These are phyloP conservation scores for Tetrapisispora fleetii DNA, from an alignment of 805 yeast genomes.

Conservation along the genomic window DNA sequence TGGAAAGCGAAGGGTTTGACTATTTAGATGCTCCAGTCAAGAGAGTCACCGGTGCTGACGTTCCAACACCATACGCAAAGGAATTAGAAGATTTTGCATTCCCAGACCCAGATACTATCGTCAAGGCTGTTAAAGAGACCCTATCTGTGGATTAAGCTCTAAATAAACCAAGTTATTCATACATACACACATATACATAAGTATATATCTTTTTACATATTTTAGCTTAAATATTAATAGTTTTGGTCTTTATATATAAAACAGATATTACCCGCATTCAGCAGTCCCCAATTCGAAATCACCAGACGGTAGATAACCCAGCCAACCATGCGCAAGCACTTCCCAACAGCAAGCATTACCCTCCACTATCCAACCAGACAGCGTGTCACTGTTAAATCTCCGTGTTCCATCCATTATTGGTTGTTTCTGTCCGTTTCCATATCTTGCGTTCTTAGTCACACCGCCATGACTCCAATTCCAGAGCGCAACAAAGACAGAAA, in stretches of 20 bases:
- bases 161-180: neutral
- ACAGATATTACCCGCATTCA: too few species aligned
- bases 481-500: neutral
- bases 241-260: neutral
- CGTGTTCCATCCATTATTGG: too few species aligned
- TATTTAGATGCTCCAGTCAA: slow-evolving; percentile 97
- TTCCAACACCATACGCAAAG: slow-evolving; percentile 96
- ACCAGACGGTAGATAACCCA: too few species aligned
- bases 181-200: neutral
- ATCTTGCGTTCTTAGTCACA: neutral
- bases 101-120: slow-evolving; percentile 90
- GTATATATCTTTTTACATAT: neutral
- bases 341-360: too few species aligned
- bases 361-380: too few species aligned
- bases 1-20: slow-evolving; percentile 98
- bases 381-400: too few species aligned
- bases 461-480: neutral
- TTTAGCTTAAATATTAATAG: neutral
- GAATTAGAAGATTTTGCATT: slow-evolving; percentile 96
- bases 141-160: slow-evolving; percentile 44
- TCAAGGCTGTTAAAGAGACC: slow-evolving; percentile 77
- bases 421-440: too few species aligned
- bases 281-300: too few species aligned
- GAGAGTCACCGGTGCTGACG: slow-evolving; percentile 99
- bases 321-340: too few species aligned